These are phyloP conservation scores for Podaxis carcinomalis DNA, from an alignment of 768 basidiomycete genomes.

Conservation along the genomic window DNA sequence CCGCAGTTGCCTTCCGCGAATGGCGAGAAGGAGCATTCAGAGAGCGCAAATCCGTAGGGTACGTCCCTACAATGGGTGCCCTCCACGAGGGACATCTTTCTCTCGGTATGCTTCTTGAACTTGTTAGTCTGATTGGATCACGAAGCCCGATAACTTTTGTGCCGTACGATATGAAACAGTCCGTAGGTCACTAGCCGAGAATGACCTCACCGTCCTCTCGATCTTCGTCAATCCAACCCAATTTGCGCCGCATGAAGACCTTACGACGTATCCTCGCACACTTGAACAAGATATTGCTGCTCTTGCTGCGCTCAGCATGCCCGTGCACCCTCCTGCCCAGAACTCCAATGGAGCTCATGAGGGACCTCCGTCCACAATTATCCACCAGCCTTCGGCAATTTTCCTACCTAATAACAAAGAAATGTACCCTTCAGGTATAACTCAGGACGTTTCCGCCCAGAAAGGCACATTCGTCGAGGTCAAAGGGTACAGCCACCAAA, in stretches of 20 bases:
- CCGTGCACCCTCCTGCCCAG: conserved; percentile 20
- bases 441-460: conserved; percentile 68
- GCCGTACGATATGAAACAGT: conserved; percentile 48
- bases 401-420: conserved; percentile 77
- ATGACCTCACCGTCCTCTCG: conserved; percentile 86
- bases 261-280: conserved; percentile 87
- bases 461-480: conserved; percentile 91
- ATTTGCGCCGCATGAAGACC: conserved; percentile 94
- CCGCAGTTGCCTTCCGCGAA: conserved; percentile 55
- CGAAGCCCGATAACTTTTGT: not conserved
- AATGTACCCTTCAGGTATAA: conserved; percentile 93
- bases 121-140: not conserved
- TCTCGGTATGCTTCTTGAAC: conserved; percentile 57
- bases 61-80: conserved; percentile 98
- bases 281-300: conserved; percentile 67
- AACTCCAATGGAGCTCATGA: not conserved
- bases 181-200: conserved; percentile 64
- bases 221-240: conserved; percentile 99
- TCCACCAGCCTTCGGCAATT: conserved; percentile 56
- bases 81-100: conserved; percentile 91
- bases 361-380: not conserved
- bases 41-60: conserved; percentile 69
- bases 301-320: conserved; percentile 23
- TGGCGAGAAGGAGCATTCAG: conserved; percentile 72
- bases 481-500: conserved; percentile 84